Base-by-base conservation (phyloP, 1,284 basidiomycete species). In the Cutaneotrichosporon sp. region DNA sequence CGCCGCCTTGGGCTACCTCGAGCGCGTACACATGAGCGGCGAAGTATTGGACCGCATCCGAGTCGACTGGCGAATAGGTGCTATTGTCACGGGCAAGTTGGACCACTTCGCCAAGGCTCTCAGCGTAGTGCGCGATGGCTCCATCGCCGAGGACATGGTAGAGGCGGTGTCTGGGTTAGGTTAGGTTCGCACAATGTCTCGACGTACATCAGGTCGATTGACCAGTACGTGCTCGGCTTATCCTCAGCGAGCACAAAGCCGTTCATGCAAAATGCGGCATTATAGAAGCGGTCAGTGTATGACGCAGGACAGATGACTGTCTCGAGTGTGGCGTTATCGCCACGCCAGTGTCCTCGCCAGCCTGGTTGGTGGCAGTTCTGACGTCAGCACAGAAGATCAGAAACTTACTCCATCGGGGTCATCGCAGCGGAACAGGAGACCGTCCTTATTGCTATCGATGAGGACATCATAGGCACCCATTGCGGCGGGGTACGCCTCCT, bases 301-400 rank as follows among this genome's bases (percentile, higher is more conserved):
- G 73, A 74, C 13, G 68, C 61, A 52, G 73, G 71, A 62, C 76
- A 78, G 64, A 78, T 78, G 69, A 78, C 82, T 2, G 81, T 83
- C 70, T 83, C 82, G 10, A 64, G 51, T 4, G 81, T 81, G 4
- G 75, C 81, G 62, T 82, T 82, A 61, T 75, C 69, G 21, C 81
- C 81, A 52, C 81, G 71, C 78, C 79, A 82, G 70, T 82, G 81
- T 5, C 82, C 81, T 56, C 71, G 66, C 76, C 76, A 82, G 1
- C 76, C 79, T 31, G 68, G 61, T 26, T 75, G 73, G 30, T 65
- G 62, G 60, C 76, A 78, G 68, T 76, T 75, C 69, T 72, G 38
- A 16, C 13, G 51, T 55, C 32, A 58, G 47, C 36, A 5, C 10
- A 14, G 5, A 40, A 5, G 38, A 40, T 40, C 13, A 11, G 38